A percentile compares a stretch with the other conserved stretches of the same genome.
phyloP scores from a whole-genome alignment of 2,329 filamentous ascomycete genomes.

The Paecilomyces formosus region DNA sequence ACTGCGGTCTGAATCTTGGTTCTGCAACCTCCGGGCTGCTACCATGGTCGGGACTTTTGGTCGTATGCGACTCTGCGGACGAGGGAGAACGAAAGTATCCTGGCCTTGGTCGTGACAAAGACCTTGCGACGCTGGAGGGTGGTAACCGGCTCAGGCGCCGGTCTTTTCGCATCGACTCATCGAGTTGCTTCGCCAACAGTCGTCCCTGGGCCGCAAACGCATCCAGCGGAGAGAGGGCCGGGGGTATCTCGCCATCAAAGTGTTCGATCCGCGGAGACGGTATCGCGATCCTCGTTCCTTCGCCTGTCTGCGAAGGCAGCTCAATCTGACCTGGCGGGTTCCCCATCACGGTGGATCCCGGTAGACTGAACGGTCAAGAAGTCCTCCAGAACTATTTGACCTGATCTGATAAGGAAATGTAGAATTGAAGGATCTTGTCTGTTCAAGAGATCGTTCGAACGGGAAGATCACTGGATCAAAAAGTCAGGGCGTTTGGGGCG shows the following conservation, averaged over 20 bases:
- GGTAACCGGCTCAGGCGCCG: constrained; percentile 78
- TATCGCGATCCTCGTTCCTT: constrained; percentile 49
- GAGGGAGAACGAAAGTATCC: constrained; percentile 75
- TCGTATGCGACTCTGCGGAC: constrained; percentile 43
- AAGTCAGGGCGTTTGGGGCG: neutral
- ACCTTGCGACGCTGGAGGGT: constrained; percentile 73
- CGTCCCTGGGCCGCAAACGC: constrained; percentile 90
- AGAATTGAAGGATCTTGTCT: neutral
- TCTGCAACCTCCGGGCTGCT: constrained; percentile 33
- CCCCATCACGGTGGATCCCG: constrained; percentile 36
- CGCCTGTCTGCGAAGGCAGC: constrained; percentile 50
- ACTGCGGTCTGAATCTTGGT: constrained; percentile 53
- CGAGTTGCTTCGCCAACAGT: constrained; percentile 76
- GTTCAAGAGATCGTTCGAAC: neutral
- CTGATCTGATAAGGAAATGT: neutral
- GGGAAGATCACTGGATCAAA: neutral
- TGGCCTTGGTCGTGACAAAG: constrained; percentile 68
- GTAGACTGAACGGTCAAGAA: neutral
- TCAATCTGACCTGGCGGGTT: constrained; percentile 54
- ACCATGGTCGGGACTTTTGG: constrained; percentile 33
- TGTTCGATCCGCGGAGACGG: constrained; percentile 65
- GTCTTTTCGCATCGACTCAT: constrained; percentile 67
- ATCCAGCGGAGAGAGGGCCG: constrained; percentile 87
- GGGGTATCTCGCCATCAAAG: constrained; percentile 68
- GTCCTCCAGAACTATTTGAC: neutral